These are phyloP conservation scores for Pythium pyrilobum DNA, from an alignment of 352 stramenopile genomes.

Conservation along the genomic window DNA sequence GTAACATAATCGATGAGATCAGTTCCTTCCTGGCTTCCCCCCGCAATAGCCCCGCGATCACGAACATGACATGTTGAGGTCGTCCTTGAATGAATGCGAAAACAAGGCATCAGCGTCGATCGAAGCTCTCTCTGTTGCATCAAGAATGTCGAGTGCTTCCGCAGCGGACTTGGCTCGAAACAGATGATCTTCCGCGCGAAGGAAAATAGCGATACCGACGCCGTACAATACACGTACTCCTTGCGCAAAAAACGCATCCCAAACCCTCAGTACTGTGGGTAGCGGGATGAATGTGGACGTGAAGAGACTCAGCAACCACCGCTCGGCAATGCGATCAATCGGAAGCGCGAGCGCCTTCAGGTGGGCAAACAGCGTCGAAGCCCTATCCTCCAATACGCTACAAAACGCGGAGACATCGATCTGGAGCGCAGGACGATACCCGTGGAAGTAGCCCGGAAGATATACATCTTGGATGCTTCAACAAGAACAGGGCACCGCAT, in stretches of 20 bases:
- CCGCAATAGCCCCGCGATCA: neutral
- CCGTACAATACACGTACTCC: slow-evolving; percentile 68
- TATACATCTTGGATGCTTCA: slow-evolving; percentile 56
- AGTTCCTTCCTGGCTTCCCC: too few species aligned
- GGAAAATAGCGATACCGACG: slow-evolving; percentile 58
- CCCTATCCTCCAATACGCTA: slow-evolving; percentile 42
- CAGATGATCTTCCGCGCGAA: slow-evolving; percentile 59
- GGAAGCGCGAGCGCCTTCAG: slow-evolving; percentile 45
- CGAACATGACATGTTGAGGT: slow-evolving; percentile 75
- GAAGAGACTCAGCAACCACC: slow-evolving; percentile 76
- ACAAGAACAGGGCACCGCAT: neutral
- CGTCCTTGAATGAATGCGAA: slow-evolving; percentile 69
- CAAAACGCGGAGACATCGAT: slow-evolving; percentile 60
- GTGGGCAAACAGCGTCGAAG: slow-evolving; percentile 47
- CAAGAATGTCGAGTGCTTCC: slow-evolving; percentile 50
- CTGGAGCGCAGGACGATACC: slow-evolving; percentile 62
- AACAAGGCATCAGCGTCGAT: slow-evolving; percentile 74
- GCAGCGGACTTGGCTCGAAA: slow-evolving; percentile 48
- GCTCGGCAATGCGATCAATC: slow-evolving; percentile 49
- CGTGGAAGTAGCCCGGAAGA: slow-evolving; percentile 75
- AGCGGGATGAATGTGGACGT: slow-evolving; percentile 59
- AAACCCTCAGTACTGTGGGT: slow-evolving; percentile 74
- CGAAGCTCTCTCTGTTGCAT: slow-evolving; percentile 45
- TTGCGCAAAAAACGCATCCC: slow-evolving; percentile 75
- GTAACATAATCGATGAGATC: neutral